These are phyloP conservation scores for Vigna angularis DNA, from an alignment of 306 rosid genomes.

Conservation along the genomic window DNA sequence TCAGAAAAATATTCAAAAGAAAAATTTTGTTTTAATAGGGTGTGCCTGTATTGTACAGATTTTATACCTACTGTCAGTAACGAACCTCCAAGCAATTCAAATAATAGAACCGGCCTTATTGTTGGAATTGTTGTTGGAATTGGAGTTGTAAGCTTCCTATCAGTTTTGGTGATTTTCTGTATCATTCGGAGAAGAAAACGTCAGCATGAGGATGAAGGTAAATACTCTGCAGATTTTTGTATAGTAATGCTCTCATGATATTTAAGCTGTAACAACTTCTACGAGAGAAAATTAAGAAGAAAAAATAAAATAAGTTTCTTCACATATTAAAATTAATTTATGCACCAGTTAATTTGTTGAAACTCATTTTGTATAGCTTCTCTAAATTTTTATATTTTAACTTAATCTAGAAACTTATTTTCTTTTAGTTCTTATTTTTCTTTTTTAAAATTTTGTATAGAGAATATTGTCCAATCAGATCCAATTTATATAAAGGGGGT, in stretches of 20 bases:
- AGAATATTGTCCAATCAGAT: neutral
- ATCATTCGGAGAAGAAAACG: conserved; percentile 57
- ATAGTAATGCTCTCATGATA: neutral
- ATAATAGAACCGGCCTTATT: conserved; percentile 58
- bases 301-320: too few species aligned
- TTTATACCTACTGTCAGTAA: conserved; percentile 68
- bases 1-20: too few species aligned
- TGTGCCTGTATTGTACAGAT: conserved; percentile 54
- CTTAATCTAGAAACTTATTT: too few species aligned
- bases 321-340: too few species aligned
- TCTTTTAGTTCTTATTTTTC: neutral
- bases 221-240: conserved; percentile 1
- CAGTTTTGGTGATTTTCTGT: conserved; percentile 44
- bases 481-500: neutral
- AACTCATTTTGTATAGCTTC: too few species aligned
- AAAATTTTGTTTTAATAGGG: neutral
- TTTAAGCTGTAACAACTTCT: too few species aligned
- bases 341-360: too few species aligned
- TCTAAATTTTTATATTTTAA: too few species aligned
- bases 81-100: conserved; percentile 53
- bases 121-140: conserved; percentile 71
- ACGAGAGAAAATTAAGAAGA: too few species aligned
- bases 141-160: conserved; percentile 55
- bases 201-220: conserved; percentile 63
- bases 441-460: neutral